Conservation (phyloP, 2,329 filamentous ascomycete genomes). For the Myriosclerotinia curreyana region DNA sequence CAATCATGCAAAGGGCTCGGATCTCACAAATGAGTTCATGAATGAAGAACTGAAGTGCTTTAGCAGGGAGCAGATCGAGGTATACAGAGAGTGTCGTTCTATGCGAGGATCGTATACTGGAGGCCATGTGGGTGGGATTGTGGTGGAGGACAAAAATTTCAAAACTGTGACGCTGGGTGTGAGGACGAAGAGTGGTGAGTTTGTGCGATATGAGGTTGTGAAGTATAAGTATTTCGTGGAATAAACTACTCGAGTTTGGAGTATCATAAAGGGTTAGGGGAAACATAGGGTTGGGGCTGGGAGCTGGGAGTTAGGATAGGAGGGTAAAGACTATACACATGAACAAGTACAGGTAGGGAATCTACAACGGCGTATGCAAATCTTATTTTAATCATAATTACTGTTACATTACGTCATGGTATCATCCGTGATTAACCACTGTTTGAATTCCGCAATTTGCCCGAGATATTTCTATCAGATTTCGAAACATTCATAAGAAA, state of each 20-base stretch:
- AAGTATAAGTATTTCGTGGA: neutral
- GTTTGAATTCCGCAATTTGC: too few relatives aligned
- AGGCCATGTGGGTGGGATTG: slow-evolving; percentile 2
- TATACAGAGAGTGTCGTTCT: neutral
- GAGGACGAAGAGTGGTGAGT: slow-evolving; percentile 7
- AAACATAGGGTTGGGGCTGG: neutral
- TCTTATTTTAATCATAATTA: too few relatives aligned
- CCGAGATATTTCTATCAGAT: too few relatives aligned
- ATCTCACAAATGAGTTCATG: neutral
- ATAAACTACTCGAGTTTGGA: neutral
- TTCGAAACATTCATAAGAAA: too few relatives aligned
- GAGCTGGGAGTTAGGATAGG: neutral
- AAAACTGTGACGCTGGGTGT: neutral
- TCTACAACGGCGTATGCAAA: neutral
- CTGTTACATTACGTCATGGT: too few relatives aligned
- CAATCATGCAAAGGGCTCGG: neutral
- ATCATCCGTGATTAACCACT: too few relatives aligned
- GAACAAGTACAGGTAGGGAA: too few relatives aligned
- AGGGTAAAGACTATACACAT: too few relatives aligned
- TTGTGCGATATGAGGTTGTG: slow-evolving; percentile 7
- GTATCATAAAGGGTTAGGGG: neutral
- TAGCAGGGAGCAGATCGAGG: neutral
- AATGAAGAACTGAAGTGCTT: slow-evolving; percentile 4
- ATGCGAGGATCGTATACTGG: neutral
- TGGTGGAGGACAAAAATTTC: neutral